phyloP scores from a whole-genome alignment of 805 yeast genomes.

The Starmera pachycereana region DNA sequence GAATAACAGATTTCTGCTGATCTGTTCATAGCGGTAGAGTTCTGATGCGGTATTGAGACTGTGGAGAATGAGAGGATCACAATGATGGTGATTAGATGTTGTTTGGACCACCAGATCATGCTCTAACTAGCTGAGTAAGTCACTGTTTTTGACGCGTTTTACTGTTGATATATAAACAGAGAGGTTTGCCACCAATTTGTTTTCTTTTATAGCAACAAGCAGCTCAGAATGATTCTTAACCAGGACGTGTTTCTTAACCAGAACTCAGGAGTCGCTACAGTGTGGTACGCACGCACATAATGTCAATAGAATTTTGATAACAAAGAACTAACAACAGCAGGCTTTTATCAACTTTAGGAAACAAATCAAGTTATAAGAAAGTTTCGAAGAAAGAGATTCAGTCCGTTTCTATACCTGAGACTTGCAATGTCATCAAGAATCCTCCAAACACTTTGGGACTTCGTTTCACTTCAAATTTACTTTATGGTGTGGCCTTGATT shows the following conservation, averaged over 20 bases:
- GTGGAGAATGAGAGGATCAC: too few relatives aligned
- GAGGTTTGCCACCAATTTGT: too few relatives aligned
- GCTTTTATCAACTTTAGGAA: constrained; percentile 32
- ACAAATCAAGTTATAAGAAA: constrained; percentile 20
- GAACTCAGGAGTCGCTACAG: constrained; percentile 20
- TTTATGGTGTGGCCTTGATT: constrained; percentile 36
- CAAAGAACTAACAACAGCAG: constrained; percentile 3
- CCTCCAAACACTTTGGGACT: constrained; percentile 15
- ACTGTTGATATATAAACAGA: too few relatives aligned
- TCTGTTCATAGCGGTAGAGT: too few relatives aligned
- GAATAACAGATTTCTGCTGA: too few relatives aligned
- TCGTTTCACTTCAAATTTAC: constrained; percentile 28
- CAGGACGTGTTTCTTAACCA: constrained; percentile 15
- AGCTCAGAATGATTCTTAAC: neutral
- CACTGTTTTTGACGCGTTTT: too few relatives aligned
- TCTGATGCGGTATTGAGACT: too few relatives aligned
- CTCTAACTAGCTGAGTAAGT: too few relatives aligned
- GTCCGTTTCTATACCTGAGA: constrained; percentile 31
- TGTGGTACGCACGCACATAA: constrained; percentile 12
- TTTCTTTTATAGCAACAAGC: too few relatives aligned
- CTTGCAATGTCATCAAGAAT: constrained; percentile 23
- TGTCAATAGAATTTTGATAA: neutral
- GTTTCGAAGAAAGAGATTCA: constrained; percentile 24
- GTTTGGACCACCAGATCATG: too few relatives aligned
- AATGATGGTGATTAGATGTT: too few relatives aligned